Conservation (phyloP, 2,329 filamentous ascomycete genomes). For the Aspergillus jensenii region DNA sequence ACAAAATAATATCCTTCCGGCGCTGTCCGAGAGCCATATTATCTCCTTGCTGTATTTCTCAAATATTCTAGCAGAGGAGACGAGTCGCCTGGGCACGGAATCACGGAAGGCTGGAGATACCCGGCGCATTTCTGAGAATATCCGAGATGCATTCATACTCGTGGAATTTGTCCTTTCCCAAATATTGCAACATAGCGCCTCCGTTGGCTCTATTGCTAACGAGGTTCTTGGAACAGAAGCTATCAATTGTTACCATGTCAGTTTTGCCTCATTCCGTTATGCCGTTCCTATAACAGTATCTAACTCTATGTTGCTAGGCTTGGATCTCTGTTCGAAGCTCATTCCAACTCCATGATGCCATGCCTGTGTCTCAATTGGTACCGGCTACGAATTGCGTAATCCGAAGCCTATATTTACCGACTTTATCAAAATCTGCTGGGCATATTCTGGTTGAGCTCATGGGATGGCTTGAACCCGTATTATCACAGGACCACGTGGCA, state of each 20-base stretch:
- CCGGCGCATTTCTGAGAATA: slow-evolving; percentile 26
- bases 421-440: slow-evolving; percentile 31
- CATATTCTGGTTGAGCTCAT: slow-evolving; percentile 37
- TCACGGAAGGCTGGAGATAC: slow-evolving; percentile 17
- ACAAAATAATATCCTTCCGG: slow-evolving; percentile 33
- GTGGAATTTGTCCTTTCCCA: slow-evolving; percentile 37
- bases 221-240: slow-evolving; percentile 31
- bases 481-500: slow-evolving; percentile 27
- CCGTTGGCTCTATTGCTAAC: slow-evolving; percentile 20
- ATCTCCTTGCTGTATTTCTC: slow-evolving; percentile 40
- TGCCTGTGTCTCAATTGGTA: slow-evolving; percentile 19
- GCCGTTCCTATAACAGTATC: not conserved
- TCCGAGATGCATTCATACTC: slow-evolving; percentile 37
- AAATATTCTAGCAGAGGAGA: slow-evolving; percentile 42
- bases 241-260: slow-evolving; percentile 38
- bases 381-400: slow-evolving; percentile 25
- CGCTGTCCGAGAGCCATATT: slow-evolving; percentile 35
- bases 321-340: slow-evolving; percentile 35
- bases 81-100: slow-evolving; percentile 26
- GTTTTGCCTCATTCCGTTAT: slow-evolving; percentile 7
- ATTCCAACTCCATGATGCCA: slow-evolving; percentile 21
- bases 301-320: slow-evolving; percentile 24
- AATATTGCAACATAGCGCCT: slow-evolving; percentile 26
- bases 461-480: slow-evolving; percentile 26
- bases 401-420: slow-evolving; percentile 25